Conservation (phyloP, 495 filamentous ascomycete species). For the Apodospora peruviana region DNA sequence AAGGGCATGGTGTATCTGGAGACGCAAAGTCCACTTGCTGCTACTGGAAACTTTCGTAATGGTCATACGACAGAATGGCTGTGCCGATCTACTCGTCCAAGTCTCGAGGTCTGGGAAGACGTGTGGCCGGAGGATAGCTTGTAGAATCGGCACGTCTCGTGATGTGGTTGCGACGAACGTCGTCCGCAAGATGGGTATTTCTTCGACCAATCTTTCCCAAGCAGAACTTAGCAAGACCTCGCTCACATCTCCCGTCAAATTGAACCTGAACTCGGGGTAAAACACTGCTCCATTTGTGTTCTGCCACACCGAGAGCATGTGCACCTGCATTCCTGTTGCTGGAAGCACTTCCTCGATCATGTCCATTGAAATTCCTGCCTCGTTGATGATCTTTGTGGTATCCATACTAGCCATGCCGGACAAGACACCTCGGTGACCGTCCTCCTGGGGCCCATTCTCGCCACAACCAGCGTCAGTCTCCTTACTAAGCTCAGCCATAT, state of each 20-base stretch:
- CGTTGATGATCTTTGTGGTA: slow-evolving; percentile 6
- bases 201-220: slow-evolving; percentile 51
- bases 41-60: slow-evolving; percentile 1
- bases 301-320: slow-evolving; percentile 65
- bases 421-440: neutral
- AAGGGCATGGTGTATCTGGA: slow-evolving; percentile 68
- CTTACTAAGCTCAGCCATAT: slow-evolving; percentile 35
- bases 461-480: neutral
- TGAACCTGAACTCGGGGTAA: slow-evolving; percentile 58
- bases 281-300: slow-evolving; percentile 56
- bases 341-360: slow-evolving; percentile 53
- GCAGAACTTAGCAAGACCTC: slow-evolving; percentile 33
- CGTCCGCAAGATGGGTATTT: slow-evolving; percentile 58
- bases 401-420: too few species aligned
- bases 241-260: slow-evolving; percentile 28
- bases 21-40: slow-evolving; percentile 19
- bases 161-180: slow-evolving; percentile 46
- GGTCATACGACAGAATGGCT: slow-evolving; percentile 8
- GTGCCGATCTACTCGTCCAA: slow-evolving; percentile 8
- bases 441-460: neutral
- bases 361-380: slow-evolving; percentile 24
- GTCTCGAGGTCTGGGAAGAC: neutral
- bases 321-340: slow-evolving; percentile 64
- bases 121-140: slow-evolving; percentile 25
- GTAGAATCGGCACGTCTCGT: slow-evolving; percentile 44